Conservation (phyloP, 805 yeast species). For the Myxozyma monticola region DNA sequence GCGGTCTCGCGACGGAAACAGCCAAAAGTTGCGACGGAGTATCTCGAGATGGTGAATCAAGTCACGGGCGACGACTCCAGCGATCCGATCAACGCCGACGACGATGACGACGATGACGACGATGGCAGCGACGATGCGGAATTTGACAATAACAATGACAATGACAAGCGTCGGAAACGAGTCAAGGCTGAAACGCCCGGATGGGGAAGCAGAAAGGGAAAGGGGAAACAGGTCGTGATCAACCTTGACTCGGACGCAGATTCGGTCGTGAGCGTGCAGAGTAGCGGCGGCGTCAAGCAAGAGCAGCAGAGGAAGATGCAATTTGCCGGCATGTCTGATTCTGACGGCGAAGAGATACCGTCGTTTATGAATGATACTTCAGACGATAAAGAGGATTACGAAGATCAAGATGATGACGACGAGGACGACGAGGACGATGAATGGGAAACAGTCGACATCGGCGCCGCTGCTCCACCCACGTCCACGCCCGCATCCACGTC, state of each 20-base stretch:
- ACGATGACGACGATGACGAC: not conserved
- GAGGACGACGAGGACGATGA: slow-evolving; percentile 12
- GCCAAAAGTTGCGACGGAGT: slow-evolving; percentile 14
- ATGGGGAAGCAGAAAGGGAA: slow-evolving; percentile 8
- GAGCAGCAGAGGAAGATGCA: slow-evolving; percentile 7
- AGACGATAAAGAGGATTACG: slow-evolving; percentile 1
- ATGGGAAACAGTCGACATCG: slow-evolving; percentile 27
- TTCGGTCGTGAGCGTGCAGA: not conserved
- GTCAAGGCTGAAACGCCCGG: not conserved
- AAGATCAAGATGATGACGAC: not conserved
- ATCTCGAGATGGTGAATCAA: slow-evolving; percentile 26
- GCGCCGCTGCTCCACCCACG: not conserved
- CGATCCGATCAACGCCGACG: no score
- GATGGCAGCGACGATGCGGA: not conserved
- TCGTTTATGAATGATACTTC: not conserved
- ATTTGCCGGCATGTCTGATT: slow-evolving; percentile 13
- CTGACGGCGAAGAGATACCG: not conserved
- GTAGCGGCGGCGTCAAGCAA: slow-evolving; percentile 6
- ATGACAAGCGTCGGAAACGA: not conserved
- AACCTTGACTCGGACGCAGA: slow-evolving; percentile 8
- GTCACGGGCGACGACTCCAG: slow-evolving; percentile 5
- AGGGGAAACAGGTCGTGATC: slow-evolving; percentile 12
- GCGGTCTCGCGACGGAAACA: no score
- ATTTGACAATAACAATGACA: not conserved
- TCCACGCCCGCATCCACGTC: not conserved